Evolutionary conservation across 2,329 filamentous ascomycete genomes (phyloP).

Genomic region (Fonsecaea erecta): DNA sequence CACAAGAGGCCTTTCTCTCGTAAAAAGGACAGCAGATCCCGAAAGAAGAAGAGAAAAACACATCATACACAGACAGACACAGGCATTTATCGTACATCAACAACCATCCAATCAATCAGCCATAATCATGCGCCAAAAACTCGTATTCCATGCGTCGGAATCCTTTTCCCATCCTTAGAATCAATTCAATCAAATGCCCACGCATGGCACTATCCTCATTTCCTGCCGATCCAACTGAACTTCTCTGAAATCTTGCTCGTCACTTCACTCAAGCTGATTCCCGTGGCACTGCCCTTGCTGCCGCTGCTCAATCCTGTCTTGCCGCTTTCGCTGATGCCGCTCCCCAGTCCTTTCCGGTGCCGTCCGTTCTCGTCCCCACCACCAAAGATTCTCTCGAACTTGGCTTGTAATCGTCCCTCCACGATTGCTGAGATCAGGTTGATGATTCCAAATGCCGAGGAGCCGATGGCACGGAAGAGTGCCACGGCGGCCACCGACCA

Average conservation of each 20-base stretch:
- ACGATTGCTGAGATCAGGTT: slow-evolving; percentile 83
- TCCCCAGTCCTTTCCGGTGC: slow-evolving; percentile 27
- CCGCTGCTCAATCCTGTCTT: slow-evolving; percentile 31
- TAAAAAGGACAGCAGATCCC: too few relatives aligned
- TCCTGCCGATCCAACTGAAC: slow-evolving; percentile 31
- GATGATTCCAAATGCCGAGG: slow-evolving; percentile 78
- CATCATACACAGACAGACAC: too few relatives aligned
- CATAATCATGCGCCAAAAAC: too few relatives aligned
- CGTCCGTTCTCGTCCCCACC: slow-evolving; percentile 36
- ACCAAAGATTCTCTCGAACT: slow-evolving; percentile 36
- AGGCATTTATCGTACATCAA: not conserved
- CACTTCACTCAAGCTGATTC: slow-evolving; percentile 33
- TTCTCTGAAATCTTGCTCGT: slow-evolving; percentile 35
- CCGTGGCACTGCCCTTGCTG: slow-evolving; percentile 22
- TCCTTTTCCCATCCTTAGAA: too few relatives aligned
- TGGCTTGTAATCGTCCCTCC: slow-evolving; percentile 75
- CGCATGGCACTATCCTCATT: not conserved
- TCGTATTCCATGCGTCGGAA: not conserved
- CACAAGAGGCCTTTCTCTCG: too few relatives aligned
- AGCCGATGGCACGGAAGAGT: slow-evolving; percentile 83
- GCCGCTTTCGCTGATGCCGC: slow-evolving; percentile 31
- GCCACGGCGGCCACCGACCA: slow-evolving; percentile 89
- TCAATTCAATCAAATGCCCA: too few relatives aligned
- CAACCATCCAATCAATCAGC: not conserved
- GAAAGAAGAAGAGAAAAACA: too few relatives aligned